A percentile compares a stretch with the other conserved stretches of the same genome.
phyloP scores from a whole-genome alignment of 2,329 filamentous ascomycete genomes.

The Thelonectria discophora region DNA sequence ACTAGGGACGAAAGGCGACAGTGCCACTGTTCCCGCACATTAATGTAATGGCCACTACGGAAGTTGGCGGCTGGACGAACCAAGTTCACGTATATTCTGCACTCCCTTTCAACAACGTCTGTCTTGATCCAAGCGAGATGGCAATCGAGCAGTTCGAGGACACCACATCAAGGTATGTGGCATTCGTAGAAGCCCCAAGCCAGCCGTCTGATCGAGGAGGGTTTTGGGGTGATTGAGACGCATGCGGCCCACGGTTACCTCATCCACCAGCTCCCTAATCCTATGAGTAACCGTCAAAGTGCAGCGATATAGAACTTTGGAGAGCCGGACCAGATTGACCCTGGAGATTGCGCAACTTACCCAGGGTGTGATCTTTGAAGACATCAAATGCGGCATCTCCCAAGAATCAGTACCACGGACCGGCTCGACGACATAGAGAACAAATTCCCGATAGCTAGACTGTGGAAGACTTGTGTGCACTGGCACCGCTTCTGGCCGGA shows the following conservation, averaged over 20 bases:
- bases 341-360: constrained; percentile 73
- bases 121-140: constrained; percentile 70
- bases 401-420: constrained; percentile 76
- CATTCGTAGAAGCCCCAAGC: constrained; percentile 62
- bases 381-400: constrained; percentile 76
- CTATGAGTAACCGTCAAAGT: constrained; percentile 73
- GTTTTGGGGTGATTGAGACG: constrained; percentile 74
- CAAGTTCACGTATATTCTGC: constrained; percentile 48
- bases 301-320: constrained; percentile 74
- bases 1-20: constrained; percentile 74
- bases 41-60: constrained; percentile 57
- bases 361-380: constrained; percentile 68
- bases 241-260: constrained; percentile 86
- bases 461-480: constrained; percentile 9
- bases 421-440: constrained; percentile 53
- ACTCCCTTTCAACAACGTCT: constrained; percentile 65
- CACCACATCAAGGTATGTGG: constrained; percentile 67
- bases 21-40: constrained; percentile 59
- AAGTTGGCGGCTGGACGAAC: constrained; percentile 60
- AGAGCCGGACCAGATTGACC: constrained; percentile 74
- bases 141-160: constrained; percentile 69
- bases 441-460: constrained; percentile 16
- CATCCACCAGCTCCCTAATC: constrained; percentile 73
- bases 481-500: constrained; percentile 43
- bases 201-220: constrained; percentile 71